Evolutionary conservation across 768 basidiomycete species (phyloP), one percentile per base, ranked within the genome.

Genomic region (Lactarius deliciosus): DNA sequence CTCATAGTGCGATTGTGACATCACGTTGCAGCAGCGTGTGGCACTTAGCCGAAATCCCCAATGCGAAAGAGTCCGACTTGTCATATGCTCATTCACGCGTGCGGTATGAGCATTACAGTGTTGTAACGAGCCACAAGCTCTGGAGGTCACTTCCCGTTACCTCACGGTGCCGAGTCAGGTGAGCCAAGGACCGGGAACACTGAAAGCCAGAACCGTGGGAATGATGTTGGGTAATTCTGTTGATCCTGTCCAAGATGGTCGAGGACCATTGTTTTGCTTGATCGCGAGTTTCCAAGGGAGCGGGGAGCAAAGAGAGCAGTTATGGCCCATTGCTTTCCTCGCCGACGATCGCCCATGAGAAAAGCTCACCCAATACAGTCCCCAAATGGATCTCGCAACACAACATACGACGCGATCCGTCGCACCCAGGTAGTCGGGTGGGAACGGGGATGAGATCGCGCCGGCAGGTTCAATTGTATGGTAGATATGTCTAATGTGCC

Each of bases 261-360:
- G 47, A 32, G 18, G 45, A 22, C 34, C 13, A n/a, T 43, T 25
- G 36, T 61, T 60, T 32, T n/a, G 11, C 56, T n/a, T 60, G 40
- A 60, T 60, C 28, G 54, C 28, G 60, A 45, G 60, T 53, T 40
- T 58, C 57, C 65, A 60, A 63, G 65, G 56, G 15, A 53, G 65
- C 65, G 58, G 65, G 56, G 15, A 53, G 65, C 65, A 43, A 54
- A 43, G 57, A 22, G 10, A 58, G 59, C 38, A 10, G 20, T 28
- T 25, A 59, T 47, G 43, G 4, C 34, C 13, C 34, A 25, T 47
- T 8, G 43, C 22, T 40, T 25, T 55, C 22, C 55, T 53, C 45
- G 20, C 61, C 56, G 57, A 63, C 56, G 45, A 58, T 58, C 61
- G 61, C 61, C 30, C 41, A 22, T 57, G 54, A 32, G 11, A 1